A percentile compares a stretch with the other conserved stretches of the same genome.
These are phyloP conservation scores for Talaromyces proteolyticus DNA, from an alignment of 495 filamentous ascomycete genomes.

Conservation along the genomic window DNA sequence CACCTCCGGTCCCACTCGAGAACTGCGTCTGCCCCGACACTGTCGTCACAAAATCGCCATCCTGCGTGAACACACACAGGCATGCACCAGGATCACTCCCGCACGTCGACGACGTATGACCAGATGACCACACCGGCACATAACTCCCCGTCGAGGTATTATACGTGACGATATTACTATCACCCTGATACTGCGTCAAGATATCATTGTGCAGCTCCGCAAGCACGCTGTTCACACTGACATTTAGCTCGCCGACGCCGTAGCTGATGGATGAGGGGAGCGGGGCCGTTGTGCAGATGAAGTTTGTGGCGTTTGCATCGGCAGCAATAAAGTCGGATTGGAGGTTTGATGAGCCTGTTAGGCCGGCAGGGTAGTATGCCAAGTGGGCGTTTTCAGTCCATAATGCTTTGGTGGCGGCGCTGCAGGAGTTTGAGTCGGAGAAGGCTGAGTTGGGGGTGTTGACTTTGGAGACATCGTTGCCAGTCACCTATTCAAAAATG, in stretches of 20 bases:
- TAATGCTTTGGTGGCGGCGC: neutral
- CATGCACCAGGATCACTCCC: neutral
- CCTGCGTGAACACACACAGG: neutral
- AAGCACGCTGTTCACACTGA: neutral
- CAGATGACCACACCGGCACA: conserved; percentile 2
- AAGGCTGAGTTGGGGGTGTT: neutral
- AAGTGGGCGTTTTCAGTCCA: conserved; percentile 2
- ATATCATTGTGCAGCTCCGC: conserved; percentile 2
- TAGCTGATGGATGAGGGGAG: conserved; percentile 5
- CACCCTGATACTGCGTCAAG: conserved; percentile 4
- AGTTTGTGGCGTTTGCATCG: neutral
- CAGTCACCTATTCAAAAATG: conserved; percentile 1
- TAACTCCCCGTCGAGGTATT: conserved; percentile 3
- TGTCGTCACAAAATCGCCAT: conserved; percentile 2
- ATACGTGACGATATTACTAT: conserved; percentile 6
- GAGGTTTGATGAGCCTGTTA: conserved; percentile 1
- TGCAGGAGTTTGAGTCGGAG: conserved; percentile 1
- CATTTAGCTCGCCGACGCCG: conserved; percentile 1
- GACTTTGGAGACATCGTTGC: conserved; percentile 2
- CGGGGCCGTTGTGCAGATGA: conserved; percentile 5
- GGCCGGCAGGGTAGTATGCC: conserved; percentile 3
- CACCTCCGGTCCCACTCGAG: neutral
- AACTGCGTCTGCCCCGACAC: neutral
- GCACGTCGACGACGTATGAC: conserved; percentile 1
- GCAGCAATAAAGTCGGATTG: conserved; percentile 5